Conservation (phyloP, 2,329 filamentous ascomycete genomes). For the Didymella pomorum region DNA sequence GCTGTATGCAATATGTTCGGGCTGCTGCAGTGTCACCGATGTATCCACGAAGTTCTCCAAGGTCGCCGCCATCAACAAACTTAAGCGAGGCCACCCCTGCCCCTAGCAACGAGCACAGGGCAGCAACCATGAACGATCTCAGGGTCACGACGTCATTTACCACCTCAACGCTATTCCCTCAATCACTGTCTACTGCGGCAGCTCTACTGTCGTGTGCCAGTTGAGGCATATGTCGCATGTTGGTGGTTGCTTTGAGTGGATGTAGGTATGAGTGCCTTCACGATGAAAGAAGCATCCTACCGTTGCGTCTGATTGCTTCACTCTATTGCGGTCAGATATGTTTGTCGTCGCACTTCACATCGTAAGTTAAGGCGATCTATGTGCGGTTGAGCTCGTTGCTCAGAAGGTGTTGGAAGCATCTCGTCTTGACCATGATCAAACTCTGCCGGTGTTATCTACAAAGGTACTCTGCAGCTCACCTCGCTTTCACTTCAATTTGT, state of each 20-base stretch:
- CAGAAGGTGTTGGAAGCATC: not conserved
- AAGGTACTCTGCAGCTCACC: not conserved
- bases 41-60: conserved; percentile 19
- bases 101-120: conserved; percentile 39
- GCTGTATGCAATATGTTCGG: conserved; percentile 20
- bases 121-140: conserved; percentile 10
- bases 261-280: not conserved
- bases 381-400: not conserved
- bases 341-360: not conserved
- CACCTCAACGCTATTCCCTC: not conserved
- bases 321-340: not conserved
- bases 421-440: no score
- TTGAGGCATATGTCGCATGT: not conserved
- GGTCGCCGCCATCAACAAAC: conserved; percentile 39
- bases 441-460: not conserved
- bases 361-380: not conserved
- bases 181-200: not conserved
- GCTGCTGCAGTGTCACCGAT: conserved; percentile 21
- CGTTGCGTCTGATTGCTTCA: not conserved
- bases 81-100: conserved; percentile 31
- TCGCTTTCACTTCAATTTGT: conserved; percentile 1
- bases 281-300: not conserved
- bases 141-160: conserved; percentile 12
- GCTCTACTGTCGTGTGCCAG: not conserved
- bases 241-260: not conserved